Evolutionary conservation across 2,329 filamentous ascomycete genomes (phyloP).

Genomic region (Epichloe gansuensis): DNA sequence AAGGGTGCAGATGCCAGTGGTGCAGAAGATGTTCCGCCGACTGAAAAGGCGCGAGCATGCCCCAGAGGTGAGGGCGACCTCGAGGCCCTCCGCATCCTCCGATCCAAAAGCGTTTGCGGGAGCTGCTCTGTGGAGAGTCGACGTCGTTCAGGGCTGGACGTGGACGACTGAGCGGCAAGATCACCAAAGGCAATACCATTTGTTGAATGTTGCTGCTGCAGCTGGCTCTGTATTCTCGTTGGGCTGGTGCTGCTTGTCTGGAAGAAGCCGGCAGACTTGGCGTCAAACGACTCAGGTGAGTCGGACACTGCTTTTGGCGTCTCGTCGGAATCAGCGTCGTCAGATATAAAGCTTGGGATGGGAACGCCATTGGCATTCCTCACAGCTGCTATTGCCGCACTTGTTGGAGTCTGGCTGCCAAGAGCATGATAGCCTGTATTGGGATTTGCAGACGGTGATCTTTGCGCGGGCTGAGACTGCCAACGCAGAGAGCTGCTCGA

Average conservation of each 20-base stretch:
- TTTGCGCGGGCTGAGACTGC: conserved; percentile 52
- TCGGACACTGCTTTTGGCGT: conserved; percentile 27
- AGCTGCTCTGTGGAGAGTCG: conserved; percentile 41
- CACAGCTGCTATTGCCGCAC: conserved; percentile 21
- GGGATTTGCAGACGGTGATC: conserved; percentile 23
- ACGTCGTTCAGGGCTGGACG: conserved; percentile 25
- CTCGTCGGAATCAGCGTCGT: conserved; percentile 39
- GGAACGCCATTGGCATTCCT: conserved; percentile 35
- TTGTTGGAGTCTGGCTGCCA: conserved; percentile 23
- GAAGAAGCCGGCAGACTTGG: conserved; percentile 17
- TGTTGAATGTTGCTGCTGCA: conserved; percentile 14
- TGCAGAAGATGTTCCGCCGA: conserved; percentile 27
- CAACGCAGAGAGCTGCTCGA: conserved; percentile 47
- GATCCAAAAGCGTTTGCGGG: conserved; percentile 40
- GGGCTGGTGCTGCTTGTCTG: conserved; percentile 17
- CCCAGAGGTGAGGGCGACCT: conserved; percentile 44
- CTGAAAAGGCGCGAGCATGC: conserved; percentile 32
- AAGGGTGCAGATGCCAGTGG: conserved; percentile 26
- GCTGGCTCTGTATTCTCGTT: conserved; percentile 10
- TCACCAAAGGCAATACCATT: conserved; percentile 37
- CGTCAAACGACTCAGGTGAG: conserved; percentile 37
- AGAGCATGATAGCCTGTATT: conserved; percentile 12
- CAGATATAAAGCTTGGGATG: conserved; percentile 43
- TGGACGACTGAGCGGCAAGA: conserved; percentile 22
- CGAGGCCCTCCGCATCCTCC: conserved; percentile 38